These are phyloP conservation scores for Apiosordaria backusii DNA, from an alignment of 495 filamentous ascomycete genomes.

Conservation along the genomic window DNA sequence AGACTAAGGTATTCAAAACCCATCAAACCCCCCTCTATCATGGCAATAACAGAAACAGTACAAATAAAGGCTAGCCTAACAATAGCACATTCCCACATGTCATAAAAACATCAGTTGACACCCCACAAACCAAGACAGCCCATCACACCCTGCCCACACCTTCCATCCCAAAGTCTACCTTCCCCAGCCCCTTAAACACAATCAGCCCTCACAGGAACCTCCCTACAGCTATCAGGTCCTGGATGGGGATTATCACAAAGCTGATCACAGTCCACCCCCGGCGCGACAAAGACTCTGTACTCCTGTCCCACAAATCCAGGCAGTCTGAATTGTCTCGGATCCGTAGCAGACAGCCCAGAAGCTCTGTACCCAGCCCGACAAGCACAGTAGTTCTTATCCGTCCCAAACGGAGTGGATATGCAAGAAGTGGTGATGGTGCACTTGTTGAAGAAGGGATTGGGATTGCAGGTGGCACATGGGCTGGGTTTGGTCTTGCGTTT, in stretches of 20 bases:
- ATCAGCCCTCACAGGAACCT: conserved; percentile 22
- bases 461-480: conserved; percentile 22
- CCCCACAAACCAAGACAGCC: neutral
- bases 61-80: neutral
- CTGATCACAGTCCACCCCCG: conserved; percentile 22
- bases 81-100: neutral
- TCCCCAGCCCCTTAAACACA: neutral
- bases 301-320: conserved; percentile 20
- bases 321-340: conserved; percentile 24
- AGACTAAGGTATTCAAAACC: neutral
- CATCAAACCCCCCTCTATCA: neutral
- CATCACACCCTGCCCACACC: no score
- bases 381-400: conserved; percentile 19
- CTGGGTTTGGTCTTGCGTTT: neutral
- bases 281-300: conserved; percentile 24
- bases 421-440: conserved; percentile 29
- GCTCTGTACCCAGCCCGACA: conserved; percentile 26
- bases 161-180: no score
- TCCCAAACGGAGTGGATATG: conserved; percentile 10
- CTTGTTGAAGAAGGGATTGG: conserved; percentile 27
- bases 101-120: no score
- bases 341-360: conserved; percentile 14
- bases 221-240: conserved; percentile 21
- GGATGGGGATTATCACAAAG: conserved; percentile 21
- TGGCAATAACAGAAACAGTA: neutral